Evolutionary conservation across 345 rosid species (phyloP).

Genomic region (Citrus sinensis): DNA sequence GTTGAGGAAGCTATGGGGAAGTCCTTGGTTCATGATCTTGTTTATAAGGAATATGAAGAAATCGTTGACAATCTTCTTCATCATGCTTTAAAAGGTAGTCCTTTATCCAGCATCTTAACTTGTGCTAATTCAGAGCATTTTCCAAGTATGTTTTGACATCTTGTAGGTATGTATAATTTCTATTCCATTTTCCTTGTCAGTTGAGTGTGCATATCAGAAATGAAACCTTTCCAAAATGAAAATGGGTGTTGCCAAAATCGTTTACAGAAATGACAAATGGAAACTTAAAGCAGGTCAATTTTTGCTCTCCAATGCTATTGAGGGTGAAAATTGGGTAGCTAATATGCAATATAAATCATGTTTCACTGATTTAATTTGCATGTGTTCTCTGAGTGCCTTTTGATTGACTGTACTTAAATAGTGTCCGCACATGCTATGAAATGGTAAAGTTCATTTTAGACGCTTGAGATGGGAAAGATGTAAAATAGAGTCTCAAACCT

Average conservation of each 20-base stretch:
- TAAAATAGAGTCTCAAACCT: background rate
- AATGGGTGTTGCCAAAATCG: background rate
- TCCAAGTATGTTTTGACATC: constrained; percentile 6
- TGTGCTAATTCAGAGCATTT: background rate
- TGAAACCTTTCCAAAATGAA: background rate
- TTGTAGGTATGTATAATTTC: background rate
- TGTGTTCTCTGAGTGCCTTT: background rate
- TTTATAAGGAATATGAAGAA: constrained; percentile 74
- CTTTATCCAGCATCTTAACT: constrained; percentile 10
- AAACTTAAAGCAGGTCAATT: background rate
- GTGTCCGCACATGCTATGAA: background rate
- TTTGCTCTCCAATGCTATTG: background rate
- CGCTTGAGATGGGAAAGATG: background rate
- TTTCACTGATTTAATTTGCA: background rate
- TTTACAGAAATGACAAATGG: background rate
- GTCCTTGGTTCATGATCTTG: constrained; percentile 78
- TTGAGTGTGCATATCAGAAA: constrained; percentile 8
- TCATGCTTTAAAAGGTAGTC: constrained; percentile 74
- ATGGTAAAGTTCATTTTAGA: background rate
- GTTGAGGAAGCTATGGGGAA: constrained; percentile 97
- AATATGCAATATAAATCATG: background rate
- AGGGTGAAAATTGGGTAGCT: background rate
- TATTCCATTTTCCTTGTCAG: background rate
- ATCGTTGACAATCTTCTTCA: constrained; percentile 68
- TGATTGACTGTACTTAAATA: background rate